Percentiles rank a stretch among this genome's conserved stretches.
phyloP scores from a whole-genome alignment of 1,284 basidiomycete species.

The Ceratobasidium sp. region DNA sequence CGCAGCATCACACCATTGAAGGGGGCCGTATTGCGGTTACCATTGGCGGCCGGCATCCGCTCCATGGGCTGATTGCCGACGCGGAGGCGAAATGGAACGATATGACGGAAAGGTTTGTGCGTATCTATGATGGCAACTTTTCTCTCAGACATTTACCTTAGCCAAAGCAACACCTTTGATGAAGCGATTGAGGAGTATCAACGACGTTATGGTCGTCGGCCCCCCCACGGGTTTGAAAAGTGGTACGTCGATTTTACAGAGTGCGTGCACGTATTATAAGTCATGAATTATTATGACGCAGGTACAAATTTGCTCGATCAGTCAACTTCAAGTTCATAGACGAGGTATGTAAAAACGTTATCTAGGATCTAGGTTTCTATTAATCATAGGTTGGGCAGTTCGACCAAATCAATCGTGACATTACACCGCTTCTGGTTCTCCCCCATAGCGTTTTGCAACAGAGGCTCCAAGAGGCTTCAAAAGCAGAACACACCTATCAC shows the following conservation, averaged over 20 bases:
- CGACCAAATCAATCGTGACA: slow-evolving; percentile 51
- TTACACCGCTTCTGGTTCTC: slow-evolving; percentile 50
- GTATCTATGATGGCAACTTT: not conserved
- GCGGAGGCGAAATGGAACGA: slow-evolving; percentile 40
- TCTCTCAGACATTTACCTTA: slow-evolving; percentile 1
- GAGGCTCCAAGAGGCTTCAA: slow-evolving; percentile 46
- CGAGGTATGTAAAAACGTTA: slow-evolving; percentile 45
- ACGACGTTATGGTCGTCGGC: slow-evolving; percentile 48
- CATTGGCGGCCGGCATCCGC: slow-evolving; percentile 31
- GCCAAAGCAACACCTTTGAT: slow-evolving; percentile 64
- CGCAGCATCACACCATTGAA: slow-evolving; percentile 1
- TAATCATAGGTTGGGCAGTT: slow-evolving; percentile 43
- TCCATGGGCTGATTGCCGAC: slow-evolving; percentile 23
- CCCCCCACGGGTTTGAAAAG: slow-evolving; percentile 52
- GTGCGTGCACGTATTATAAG: not conserved
- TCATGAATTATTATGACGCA: slow-evolving; percentile 26
- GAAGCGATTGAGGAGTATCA: slow-evolving; percentile 61
- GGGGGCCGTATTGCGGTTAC: slow-evolving; percentile 25
- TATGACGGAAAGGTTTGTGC: slow-evolving; percentile 24
- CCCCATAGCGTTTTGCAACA: slow-evolving; percentile 46
- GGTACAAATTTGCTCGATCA: slow-evolving; percentile 51
- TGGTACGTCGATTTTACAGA: slow-evolving; percentile 47
- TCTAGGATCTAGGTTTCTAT: not conserved
- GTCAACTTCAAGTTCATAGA: slow-evolving; percentile 52
- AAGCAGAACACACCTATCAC: slow-evolving; percentile 47